Conservation (phyloP, 2,329 filamentous ascomycete genomes). For the Alternaria infectoria region DNA sequence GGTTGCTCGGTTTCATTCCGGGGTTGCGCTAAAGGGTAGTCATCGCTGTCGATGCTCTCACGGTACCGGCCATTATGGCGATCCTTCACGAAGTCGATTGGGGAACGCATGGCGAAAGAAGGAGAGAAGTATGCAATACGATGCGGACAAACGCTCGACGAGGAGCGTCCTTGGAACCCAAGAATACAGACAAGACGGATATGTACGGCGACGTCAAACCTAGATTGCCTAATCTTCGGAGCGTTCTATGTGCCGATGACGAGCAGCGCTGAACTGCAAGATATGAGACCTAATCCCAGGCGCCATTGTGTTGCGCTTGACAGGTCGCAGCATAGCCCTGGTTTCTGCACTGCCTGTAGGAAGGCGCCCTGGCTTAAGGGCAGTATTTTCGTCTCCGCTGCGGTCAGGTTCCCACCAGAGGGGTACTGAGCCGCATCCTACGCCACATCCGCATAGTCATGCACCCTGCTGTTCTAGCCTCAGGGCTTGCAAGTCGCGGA, state of each 20-base stretch:
- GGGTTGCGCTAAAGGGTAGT: slow-evolving; percentile 20
- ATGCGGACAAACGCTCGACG: neutral
- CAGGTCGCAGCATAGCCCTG: slow-evolving; percentile 11
- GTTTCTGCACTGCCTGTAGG: slow-evolving; percentile 7
- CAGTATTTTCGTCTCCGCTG: slow-evolving; percentile 26
- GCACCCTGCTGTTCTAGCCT: slow-evolving; percentile 21
- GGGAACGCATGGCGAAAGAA: slow-evolving; percentile 26
- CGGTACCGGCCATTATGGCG: slow-evolving; percentile 27
- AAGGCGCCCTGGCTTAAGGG: slow-evolving; percentile 8
- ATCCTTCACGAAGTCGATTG: slow-evolving; percentile 33
- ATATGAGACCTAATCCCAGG: too few species aligned
- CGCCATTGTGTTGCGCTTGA: neutral
- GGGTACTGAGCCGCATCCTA: slow-evolving; percentile 5
- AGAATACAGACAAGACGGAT: slow-evolving; percentile 14
- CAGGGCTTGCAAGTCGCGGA: slow-evolving; percentile 8
- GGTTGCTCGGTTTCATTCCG: slow-evolving; percentile 16
- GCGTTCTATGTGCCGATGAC: slow-evolving; percentile 19
- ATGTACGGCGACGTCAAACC: slow-evolving; percentile 16
- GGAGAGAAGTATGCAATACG: neutral
- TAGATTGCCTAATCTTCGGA: slow-evolving; percentile 22
- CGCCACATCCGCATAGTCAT: slow-evolving; percentile 15
- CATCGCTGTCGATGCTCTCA: slow-evolving; percentile 31
- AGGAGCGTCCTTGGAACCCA: slow-evolving; percentile 1
- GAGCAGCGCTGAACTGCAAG: slow-evolving; percentile 10
- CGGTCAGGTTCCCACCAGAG: slow-evolving; percentile 17